A percentile compares a stretch with the other conserved stretches of the same genome.
Conservation (phyloP, 352 stramenopile genomes). For the Achlya hypogyna region DNA sequence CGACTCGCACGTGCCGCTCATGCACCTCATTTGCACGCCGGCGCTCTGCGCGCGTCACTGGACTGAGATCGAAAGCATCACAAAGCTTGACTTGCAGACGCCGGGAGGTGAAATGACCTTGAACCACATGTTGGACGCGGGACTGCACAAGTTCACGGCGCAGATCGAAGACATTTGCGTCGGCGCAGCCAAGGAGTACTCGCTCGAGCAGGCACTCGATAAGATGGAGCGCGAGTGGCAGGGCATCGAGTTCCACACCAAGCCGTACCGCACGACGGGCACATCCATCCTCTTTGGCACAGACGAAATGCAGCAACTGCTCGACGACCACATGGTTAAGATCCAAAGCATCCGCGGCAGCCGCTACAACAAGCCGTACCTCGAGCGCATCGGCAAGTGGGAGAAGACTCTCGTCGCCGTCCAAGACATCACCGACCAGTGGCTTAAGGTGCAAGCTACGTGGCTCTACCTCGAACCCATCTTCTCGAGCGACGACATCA, state of each 20-base stretch:
- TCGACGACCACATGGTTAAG: slow-evolving; percentile 94
- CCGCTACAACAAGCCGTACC: slow-evolving; percentile 90
- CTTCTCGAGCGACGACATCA: slow-evolving; percentile 90
- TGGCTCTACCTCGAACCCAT: slow-evolving; percentile 92
- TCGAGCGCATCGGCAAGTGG: slow-evolving; percentile 80
- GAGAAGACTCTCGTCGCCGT: slow-evolving; percentile 86
- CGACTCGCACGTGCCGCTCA: slow-evolving; percentile 85
- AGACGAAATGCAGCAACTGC: slow-evolving; percentile 89
- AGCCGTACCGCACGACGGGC: slow-evolving; percentile 89
- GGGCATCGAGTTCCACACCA: slow-evolving; percentile 87
- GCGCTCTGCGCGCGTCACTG: slow-evolving; percentile 89
- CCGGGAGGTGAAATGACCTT: slow-evolving; percentile 88
- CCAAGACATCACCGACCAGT: slow-evolving; percentile 91
- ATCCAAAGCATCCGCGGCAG: slow-evolving; percentile 91
- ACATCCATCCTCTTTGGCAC: slow-evolving; percentile 84
- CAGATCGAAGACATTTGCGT: slow-evolving; percentile 91
- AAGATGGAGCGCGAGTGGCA: slow-evolving; percentile 92
- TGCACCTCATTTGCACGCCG: slow-evolving; percentile 88
- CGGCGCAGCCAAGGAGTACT: slow-evolving; percentile 91
- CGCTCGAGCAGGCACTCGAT: slow-evolving; percentile 87
- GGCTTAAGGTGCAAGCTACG: slow-evolving; percentile 90
- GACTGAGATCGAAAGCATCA: slow-evolving; percentile 86
- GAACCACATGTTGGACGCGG: slow-evolving; percentile 85
- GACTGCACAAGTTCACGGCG: slow-evolving; percentile 70
- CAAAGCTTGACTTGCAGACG: slow-evolving; percentile 77